These are phyloP conservation scores for Ophioceras dolichostomum DNA, from an alignment of 2,329 filamentous ascomycete genomes.

Conservation along the genomic window DNA sequence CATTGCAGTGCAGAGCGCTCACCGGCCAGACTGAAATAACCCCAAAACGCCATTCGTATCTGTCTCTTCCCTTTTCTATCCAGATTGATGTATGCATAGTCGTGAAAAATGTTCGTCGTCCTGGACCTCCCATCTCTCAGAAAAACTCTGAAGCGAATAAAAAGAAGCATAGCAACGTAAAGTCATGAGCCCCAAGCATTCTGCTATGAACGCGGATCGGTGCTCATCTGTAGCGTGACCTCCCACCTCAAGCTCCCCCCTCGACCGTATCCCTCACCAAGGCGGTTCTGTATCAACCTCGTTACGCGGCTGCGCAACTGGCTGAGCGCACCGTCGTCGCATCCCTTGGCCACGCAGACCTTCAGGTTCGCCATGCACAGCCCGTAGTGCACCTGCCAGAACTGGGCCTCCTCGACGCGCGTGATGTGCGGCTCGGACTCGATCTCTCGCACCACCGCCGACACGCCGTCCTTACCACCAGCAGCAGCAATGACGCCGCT, in stretches of 20 bases:
- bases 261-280: constrained; percentile 79
- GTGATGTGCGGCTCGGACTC: constrained; percentile 66
- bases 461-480: constrained; percentile 37
- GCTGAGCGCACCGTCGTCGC: constrained; percentile 57
- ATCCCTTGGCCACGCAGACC: constrained; percentile 52
- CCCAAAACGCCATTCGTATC: neutral
- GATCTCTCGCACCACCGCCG: constrained; percentile 73
- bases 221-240: constrained; percentile 70
- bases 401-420: constrained; percentile 77
- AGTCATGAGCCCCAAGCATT: too few relatives aligned
- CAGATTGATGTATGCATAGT: neutral
- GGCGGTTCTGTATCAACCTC: constrained; percentile 68
- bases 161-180: too few relatives aligned
- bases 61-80: neutral
- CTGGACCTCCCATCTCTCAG: neutral
- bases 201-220: constrained; percentile 11
- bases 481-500: constrained; percentile 11
- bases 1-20: too few relatives aligned
- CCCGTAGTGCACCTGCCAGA: constrained; percentile 98
- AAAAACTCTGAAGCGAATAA: neutral
- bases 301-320: constrained; percentile 66
- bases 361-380: constrained; percentile 93
- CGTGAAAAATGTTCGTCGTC: neutral
- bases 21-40: neutral
- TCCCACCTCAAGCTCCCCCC: constrained; percentile 80